Evolutionary conservation across 78 protist genomes (phyloP).

Genomic region (Emiliania huxleyi): DNA sequence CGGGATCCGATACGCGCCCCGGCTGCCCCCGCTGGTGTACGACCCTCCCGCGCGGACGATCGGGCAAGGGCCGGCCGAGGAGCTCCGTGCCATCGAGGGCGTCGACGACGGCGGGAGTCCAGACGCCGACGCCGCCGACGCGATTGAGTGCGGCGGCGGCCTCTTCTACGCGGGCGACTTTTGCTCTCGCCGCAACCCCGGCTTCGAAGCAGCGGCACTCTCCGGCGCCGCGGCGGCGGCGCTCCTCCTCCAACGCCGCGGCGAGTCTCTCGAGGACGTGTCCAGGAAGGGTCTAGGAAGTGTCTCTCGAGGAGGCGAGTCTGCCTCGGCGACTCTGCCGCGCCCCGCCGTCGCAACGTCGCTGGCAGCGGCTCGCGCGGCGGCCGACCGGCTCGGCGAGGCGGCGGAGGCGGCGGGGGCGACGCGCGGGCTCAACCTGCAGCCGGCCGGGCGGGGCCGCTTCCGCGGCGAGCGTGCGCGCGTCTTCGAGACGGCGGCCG

Average conservation of each 20-base stretch:
- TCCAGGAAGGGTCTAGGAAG: too few species aligned
- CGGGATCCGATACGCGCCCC: background rate
- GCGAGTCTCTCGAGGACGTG: too few species aligned
- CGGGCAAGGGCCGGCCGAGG: background rate
- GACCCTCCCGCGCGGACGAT: background rate
- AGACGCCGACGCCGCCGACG: too few species aligned
- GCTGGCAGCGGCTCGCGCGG: background rate
- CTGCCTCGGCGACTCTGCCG: too few species aligned
- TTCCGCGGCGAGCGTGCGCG: background rate
- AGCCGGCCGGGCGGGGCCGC: background rate
- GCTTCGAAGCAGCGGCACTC: background rate
- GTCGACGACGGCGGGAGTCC: too few species aligned
- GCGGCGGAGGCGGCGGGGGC: background rate
- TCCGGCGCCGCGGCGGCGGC: background rate
- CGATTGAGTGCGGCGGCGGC: too few species aligned
- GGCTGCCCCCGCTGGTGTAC: background rate
- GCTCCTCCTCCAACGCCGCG: too few species aligned
- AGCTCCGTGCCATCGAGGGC: background rate
- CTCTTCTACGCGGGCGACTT: constrained; percentile 10
- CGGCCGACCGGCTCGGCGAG: background rate
- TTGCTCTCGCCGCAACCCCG: background rate
- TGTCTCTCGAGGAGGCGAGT: too few species aligned
- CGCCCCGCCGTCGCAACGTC: background rate
- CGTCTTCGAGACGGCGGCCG: background rate
- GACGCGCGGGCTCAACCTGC: background rate